Evolutionary conservation across 2,329 filamentous ascomycete species (phyloP), one percentile per base, ranked within the genome.

Genomic region (Xylariaceae sp.): DNA sequence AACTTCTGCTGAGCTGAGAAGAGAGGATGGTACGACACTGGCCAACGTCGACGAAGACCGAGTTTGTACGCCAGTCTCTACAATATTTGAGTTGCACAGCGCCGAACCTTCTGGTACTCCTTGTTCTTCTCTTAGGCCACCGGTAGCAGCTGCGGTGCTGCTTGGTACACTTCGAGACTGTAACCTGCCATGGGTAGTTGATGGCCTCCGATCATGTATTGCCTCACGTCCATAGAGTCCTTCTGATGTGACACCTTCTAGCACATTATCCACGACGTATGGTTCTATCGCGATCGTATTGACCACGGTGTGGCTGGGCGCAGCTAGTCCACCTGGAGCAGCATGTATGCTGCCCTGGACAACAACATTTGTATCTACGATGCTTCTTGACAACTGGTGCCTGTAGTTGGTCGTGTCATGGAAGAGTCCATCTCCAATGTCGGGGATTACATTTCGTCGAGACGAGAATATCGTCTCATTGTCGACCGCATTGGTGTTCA

Each of bases 151-250:
- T 26, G 7, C 43, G n/a, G 47, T 2, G 5, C 39, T 21, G 21
- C 14, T 14, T 14, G 2, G 21, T 26, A 24, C 16, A 12, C 17
- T 28, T 36, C 36, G 12, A 17, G 48, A 29, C 26, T 26, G 48
- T 50, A 31, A 12, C 34, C 50, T 47, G 23, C 19, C 19, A 21
- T 21, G 31, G 28, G 16, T 17, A 24, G 19, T n/a, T 31, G 31
- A 36, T 24, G 2, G 17, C 6, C 6, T 19, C 2, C 16, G 40
- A 6, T 39, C 23, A 19, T 29, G 5, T 53, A 60, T 55, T 16
- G 50, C 9, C 8, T 58, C 41, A 28, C 41, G 46, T 6, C 58
- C 55, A 41, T 46, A 51, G 29, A 54, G 54, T 23, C 58, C 53
- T 36, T 57, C 44, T 2, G 55, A 53, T 41, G 56, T 53, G 29